Evolutionary conservation across 1,284 basidiomycete genomes (phyloP).

Genomic region (Austroboletus novae-zelandiae): DNA sequence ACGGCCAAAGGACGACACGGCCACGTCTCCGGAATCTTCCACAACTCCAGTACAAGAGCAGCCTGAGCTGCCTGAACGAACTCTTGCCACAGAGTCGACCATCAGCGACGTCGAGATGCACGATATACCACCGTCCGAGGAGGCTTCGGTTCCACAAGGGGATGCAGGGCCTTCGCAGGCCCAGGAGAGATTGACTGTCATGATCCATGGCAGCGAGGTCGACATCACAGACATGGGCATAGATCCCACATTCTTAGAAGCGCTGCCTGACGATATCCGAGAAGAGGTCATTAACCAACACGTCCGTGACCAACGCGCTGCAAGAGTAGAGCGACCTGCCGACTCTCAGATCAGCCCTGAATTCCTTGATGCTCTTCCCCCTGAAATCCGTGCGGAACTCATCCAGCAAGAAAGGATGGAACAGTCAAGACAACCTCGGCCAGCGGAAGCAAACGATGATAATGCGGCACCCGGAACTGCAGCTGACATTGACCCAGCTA

Average conservation of each 20-base stretch:
- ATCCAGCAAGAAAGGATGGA: slow-evolving; percentile 92
- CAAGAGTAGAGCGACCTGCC: slow-evolving; percentile 66
- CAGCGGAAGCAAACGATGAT: slow-evolving; percentile 38
- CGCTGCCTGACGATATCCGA: slow-evolving; percentile 97
- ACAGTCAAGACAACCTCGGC: slow-evolving; percentile 59
- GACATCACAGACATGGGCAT: slow-evolving; percentile 99
- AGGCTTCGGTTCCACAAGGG: slow-evolving; percentile 7
- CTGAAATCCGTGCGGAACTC: slow-evolving; percentile 95
- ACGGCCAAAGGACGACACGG: slow-evolving; percentile 17
- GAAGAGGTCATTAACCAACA: slow-evolving; percentile 99
- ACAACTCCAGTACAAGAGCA: slow-evolving; percentile 8
- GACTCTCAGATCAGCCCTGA: slow-evolving; percentile 91
- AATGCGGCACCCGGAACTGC: slow-evolving; percentile 44
- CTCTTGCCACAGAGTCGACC: slow-evolving; percentile 12
- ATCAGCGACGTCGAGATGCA: slow-evolving; percentile 29
- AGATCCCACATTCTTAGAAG: slow-evolving; percentile 97
- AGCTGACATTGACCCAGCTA: slow-evolving; percentile 80
- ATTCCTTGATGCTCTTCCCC: slow-evolving; percentile 94
- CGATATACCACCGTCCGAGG: slow-evolving; percentile 20
- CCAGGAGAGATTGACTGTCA: slow-evolving; percentile 72
- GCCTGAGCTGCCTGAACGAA: slow-evolving; percentile 10
- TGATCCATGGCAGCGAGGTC: slow-evolving; percentile 89
- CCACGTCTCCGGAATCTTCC: slow-evolving; percentile 6
- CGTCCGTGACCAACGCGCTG: slow-evolving; percentile 85
- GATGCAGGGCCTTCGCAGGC: slow-evolving; percentile 33